A percentile compares a stretch with the other conserved stretches of the same genome.
phyloP scores from a whole-genome alignment of 1,284 basidiomycete genomes.

The Earliella scabrosa region DNA sequence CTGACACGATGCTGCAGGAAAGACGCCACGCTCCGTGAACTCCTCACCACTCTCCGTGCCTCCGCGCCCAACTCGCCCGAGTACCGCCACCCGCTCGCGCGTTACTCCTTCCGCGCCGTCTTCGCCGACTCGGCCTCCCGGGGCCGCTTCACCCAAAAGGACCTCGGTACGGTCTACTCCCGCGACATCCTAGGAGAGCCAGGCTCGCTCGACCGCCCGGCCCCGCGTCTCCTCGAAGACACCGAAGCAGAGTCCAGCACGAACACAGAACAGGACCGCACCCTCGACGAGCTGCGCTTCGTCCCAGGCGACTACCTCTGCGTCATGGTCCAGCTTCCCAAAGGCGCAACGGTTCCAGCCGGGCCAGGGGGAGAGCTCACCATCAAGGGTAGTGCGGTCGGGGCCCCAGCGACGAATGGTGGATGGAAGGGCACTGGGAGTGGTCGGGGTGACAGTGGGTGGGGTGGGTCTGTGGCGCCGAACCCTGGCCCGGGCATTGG shows the following conservation, averaged over 20 bases:
- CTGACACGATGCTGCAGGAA: conserved; percentile 50
- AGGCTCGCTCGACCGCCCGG: conserved; percentile 57
- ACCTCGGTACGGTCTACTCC: conserved; percentile 77
- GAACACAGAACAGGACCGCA: conserved; percentile 55
- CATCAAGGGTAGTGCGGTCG: conserved; percentile 54
- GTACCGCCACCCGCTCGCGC: conserved; percentile 76
- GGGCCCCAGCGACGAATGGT: conserved; percentile 29
- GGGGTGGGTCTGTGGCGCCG: conserved; percentile 43
- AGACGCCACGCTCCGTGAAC: conserved; percentile 77
- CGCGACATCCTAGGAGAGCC: conserved; percentile 81
- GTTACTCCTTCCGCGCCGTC: conserved; percentile 76
- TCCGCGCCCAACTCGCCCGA: conserved; percentile 65
- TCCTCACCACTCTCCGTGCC: conserved; percentile 73
- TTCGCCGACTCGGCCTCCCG: conserved; percentile 73
- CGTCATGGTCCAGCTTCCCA: conserved; percentile 72
- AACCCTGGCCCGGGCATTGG: conserved; percentile 35
- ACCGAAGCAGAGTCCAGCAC: conserved; percentile 38
- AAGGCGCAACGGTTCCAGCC: conserved; percentile 54
- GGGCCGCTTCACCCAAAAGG: conserved; percentile 72
- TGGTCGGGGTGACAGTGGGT: conserved; percentile 49
- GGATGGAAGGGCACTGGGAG: conserved; percentile 41
- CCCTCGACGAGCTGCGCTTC: conserved; percentile 76
- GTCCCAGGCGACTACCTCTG: conserved; percentile 79
- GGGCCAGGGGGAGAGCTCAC: conserved; percentile 42
- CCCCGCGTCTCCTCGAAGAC: conserved; percentile 63